Evolutionary conservation across 73 alveolate species (phyloP), one percentile per base, ranked within the genome.

Genomic region (Vitrella brassicaformis): DNA sequence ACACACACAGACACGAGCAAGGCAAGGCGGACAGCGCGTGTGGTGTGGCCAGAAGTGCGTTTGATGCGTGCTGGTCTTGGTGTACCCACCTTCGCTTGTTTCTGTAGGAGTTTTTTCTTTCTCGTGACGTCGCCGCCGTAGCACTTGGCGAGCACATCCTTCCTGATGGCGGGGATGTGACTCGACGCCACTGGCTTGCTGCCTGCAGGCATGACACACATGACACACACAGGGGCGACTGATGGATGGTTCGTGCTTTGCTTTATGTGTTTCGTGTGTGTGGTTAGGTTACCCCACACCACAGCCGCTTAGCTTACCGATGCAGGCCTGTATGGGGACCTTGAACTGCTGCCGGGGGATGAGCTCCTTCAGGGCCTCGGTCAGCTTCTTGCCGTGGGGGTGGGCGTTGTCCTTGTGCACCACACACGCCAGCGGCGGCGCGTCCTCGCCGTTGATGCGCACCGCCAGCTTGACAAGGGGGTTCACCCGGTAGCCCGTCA

Each of bases 41-140:
- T n/a, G n/a, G n/a, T n/a, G n/a, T n/a, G n/a, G n/a, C n/a, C n/a
- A n/a, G n/a, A n/a, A n/a, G n/a, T n/a, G n/a, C n/a, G n/a, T n/a
- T n/a, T n/a, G n/a, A n/a, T n/a, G n/a, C n/a, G n/a, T n/a, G n/a
- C n/a, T n/a, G n/a, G n/a, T n/a, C 56, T 39, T 14, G 14, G 56
- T 4, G 4, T 14, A 39, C 56, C 14, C 22, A 39, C 56, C 56
- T 71, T 84, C 28, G 88, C 89, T 68, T 89, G 90, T 71, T 86
- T 89, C 47, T 77, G 88, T n/a, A 89, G 85, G 46, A 89, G 79
- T 72, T 89, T 89, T 81, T 85, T 85, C 72, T 81, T 89, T 28
- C 91, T 65, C n/a, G 89, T n/a, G 46, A 31, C 22, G 31, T 80
- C 95, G 19, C 95, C 95, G 31, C 95, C 95, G 73, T 89, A 86